These are phyloP conservation scores for Nannochloris sp. DNA, from an alignment of 139 green algal species.

Conservation along the genomic window DNA sequence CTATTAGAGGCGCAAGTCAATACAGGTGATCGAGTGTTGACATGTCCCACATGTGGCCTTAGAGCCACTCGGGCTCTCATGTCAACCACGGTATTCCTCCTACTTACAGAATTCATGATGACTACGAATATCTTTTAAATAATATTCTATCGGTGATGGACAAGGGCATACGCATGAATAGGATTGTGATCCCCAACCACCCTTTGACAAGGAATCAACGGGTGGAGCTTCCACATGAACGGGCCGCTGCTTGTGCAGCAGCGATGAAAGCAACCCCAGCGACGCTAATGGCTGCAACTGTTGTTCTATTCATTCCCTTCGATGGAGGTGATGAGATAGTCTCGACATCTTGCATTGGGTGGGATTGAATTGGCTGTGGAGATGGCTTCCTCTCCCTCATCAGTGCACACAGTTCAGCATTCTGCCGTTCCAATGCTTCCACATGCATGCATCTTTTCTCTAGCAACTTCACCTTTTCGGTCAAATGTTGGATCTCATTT, in stretches of 20 bases:
- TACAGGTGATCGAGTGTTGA: too few species aligned
- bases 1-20: too few species aligned
- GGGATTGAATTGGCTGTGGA: background rate
- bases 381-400: background rate
- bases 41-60: too few species aligned
- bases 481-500: background rate
- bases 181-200: too few species aligned
- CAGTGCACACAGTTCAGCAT: conserved; percentile 4
- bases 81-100: too few species aligned
- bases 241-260: background rate
- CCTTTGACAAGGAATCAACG: too few species aligned
- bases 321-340: background rate
- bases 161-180: too few species aligned
- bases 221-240: too few species aligned
- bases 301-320: background rate
- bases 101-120: too few species aligned
- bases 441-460: background rate
- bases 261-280: background rate
- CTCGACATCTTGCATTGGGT: background rate
- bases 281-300: conserved; percentile 2
- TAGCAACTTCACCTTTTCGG: background rate
- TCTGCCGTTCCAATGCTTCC: background rate
- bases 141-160: too few species aligned
- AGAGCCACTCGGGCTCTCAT: too few species aligned
- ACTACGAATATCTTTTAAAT: too few species aligned